Percentiles rank a stretch among this genome's conserved stretches.
Conservation (phyloP, 139 green algal species). For the Closterium sp. region DNA sequence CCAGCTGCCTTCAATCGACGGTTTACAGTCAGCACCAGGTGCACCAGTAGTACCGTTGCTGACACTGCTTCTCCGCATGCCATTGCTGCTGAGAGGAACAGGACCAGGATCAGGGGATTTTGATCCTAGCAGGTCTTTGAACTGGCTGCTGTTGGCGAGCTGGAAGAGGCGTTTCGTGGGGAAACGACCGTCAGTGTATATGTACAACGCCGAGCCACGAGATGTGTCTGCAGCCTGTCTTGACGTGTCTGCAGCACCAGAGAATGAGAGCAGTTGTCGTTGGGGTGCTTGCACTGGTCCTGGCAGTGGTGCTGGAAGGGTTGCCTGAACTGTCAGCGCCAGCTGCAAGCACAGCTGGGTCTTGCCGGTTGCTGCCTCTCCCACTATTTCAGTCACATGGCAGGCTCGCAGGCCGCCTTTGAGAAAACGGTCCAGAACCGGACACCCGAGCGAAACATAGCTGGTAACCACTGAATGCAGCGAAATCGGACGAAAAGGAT, state of each 20-base stretch:
- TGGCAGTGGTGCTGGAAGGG: neutral
- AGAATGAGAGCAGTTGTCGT: neutral
- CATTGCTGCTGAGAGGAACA: too few relatives aligned
- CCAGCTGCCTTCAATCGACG: neutral
- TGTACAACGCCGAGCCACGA: neutral
- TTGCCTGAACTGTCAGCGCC: conserved; percentile 37
- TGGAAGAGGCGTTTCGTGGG: neutral
- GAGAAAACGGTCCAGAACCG: conserved; percentile 22
- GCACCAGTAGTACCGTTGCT: neutral
- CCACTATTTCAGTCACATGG: conserved; percentile 35
- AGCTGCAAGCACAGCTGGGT: conserved; percentile 70
- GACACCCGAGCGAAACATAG: conserved; percentile 19
- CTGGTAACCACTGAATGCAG: neutral
- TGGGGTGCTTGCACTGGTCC: neutral
- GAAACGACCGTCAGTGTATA: neutral
- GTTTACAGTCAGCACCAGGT: neutral
- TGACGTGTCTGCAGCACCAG: neutral
- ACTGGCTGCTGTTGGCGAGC: neutral
- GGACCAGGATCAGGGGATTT: neutral
- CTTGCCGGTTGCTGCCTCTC: conserved; percentile 65
- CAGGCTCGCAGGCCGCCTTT: conserved; percentile 16
- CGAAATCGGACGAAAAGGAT: neutral
- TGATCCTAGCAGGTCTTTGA: neutral
- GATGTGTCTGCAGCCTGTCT: too few relatives aligned
- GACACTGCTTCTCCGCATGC: neutral